These are phyloP conservation scores for Mycena epipterygia DNA, from an alignment of 768 basidiomycete species.

Conservation along the genomic window DNA sequence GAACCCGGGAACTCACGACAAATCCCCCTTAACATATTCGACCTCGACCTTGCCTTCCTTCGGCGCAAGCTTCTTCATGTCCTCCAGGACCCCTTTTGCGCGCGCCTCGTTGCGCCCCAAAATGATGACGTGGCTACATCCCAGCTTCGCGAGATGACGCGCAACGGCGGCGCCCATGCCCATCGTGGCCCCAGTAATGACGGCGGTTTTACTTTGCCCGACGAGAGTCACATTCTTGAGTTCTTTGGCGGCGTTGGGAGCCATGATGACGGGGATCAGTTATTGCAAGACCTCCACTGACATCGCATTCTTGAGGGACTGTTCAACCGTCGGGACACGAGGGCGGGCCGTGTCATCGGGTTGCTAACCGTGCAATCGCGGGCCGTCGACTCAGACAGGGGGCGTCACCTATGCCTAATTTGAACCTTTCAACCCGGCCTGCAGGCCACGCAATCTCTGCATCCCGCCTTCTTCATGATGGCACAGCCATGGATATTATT, in stretches of 20 bases:
- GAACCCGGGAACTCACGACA: slow-evolving; percentile 3
- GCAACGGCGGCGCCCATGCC: slow-evolving; percentile 5
- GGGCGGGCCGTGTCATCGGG: no score
- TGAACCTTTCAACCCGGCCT: no score
- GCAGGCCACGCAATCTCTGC: no score
- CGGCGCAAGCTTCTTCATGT: slow-evolving; percentile 1
- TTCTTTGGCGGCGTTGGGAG: neutral
- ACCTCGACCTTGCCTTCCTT: neutral
- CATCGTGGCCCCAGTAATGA: neutral
- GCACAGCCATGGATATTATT: no score
- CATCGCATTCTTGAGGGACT: no score
- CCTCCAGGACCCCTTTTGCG: neutral
- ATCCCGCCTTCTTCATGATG: no score
- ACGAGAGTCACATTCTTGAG: neutral
- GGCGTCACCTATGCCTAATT: no score
- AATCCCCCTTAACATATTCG: neutral
- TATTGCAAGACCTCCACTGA: no score
- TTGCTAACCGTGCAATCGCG: no score
- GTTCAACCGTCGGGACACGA: no score
- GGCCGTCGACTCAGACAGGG: no score
- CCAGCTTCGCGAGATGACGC: neutral
- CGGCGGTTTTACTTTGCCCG: slow-evolving; percentile 20
- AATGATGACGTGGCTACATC: slow-evolving; percentile 5
- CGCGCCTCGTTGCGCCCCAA: neutral
- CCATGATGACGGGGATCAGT: no score